phyloP scores from a whole-genome alignment of 225 moss, liverwort and hornwort genomes.

The Polytrichum formosum region DNA sequence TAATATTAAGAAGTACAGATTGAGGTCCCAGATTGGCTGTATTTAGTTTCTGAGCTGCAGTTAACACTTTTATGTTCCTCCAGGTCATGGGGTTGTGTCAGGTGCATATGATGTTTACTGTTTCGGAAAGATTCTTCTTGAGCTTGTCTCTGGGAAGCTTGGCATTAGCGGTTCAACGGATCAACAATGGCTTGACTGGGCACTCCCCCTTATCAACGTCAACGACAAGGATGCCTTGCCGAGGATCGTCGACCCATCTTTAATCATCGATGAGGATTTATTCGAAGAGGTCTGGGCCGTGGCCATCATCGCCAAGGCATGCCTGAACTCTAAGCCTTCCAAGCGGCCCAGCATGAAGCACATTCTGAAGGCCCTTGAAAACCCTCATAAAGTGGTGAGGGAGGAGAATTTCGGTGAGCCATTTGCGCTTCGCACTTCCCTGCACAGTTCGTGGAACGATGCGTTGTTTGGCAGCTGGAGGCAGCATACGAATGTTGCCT shows the following conservation, averaged over 20 bases:
- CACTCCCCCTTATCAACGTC: slow-evolving; percentile 82
- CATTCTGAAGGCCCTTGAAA: slow-evolving; percentile 87
- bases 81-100: slow-evolving; percentile 66
- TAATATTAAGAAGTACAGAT: no score
- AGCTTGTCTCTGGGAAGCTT: slow-evolving; percentile 93
- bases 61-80: neutral
- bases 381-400: slow-evolving; percentile 88
- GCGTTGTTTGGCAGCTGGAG: slow-evolving; percentile 88
- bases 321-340: slow-evolving; percentile 72
- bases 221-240: slow-evolving; percentile 82
- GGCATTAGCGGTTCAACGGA: slow-evolving; percentile 88
- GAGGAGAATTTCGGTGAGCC: slow-evolving; percentile 86
- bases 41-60: no score
- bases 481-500: slow-evolving; percentile 45
- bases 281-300: slow-evolving; percentile 98
- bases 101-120: slow-evolving; percentile 87
- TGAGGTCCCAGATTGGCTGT: no score
- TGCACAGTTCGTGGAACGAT: slow-evolving; percentile 88
- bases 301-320: slow-evolving; percentile 95
- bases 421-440: slow-evolving; percentile 59
- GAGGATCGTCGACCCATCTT: slow-evolving; percentile 82
- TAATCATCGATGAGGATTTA: slow-evolving; percentile 90
- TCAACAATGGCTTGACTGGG: slow-evolving; percentile 96
- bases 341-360: slow-evolving; percentile 98
- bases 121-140: slow-evolving; percentile 88